Base-by-base conservation (phyloP, 768 basidiomycete genomes). In the Sporobolomyces phaffii region DNA sequence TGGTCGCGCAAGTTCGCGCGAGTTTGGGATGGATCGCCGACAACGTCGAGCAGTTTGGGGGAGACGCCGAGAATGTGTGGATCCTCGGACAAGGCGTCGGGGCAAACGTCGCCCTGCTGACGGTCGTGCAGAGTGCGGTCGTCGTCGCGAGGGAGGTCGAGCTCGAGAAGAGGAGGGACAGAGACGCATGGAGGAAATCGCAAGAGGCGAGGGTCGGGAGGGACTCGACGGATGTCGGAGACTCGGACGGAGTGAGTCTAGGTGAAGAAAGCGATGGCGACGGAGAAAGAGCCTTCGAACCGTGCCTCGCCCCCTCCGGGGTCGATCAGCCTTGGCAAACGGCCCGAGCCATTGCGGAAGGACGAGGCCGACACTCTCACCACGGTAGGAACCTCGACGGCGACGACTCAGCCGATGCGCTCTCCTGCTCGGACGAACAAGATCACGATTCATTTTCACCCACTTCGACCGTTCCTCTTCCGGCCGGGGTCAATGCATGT, bases 91-190 rank as follows among this genome's bases (percentile, higher is more conserved):
- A 36, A 5, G 63, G 63, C 1, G 56, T 47, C 20, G 63, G 63
- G 15, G 63, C 56, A 29, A 33, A 34, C 15, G 4, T 64, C 11
- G 56, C n/a, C 4, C 22, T 26, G 22, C 41, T 64, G 38, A 15
- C 48, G 18, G 22, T 64, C 9, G 41, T 59, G 22, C 63, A 64
- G 26, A 51, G 48, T 24, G 63, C 54, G n/a, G 56, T 58, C 36
- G 56, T 58, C n/a, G 26, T 34, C 0, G 18, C 26, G 1, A 28
- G 63, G 7, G 41, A 58, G 1, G 10, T 15, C 8, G 36, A 50
- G 15, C 5, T 50, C 28, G n/a, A 17, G 29, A 29, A 41, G 45
- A 18, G 29, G 38, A 9, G 26, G 6, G 49, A 58, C 29, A 45
- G 41, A n/a, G 43, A 34, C 2, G n/a, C 50, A n/a, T n/a, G 17